These are phyloP conservation scores for Daldinia sp. DNA, from an alignment of 2,329 filamentous ascomycete species.

Conservation along the genomic window DNA sequence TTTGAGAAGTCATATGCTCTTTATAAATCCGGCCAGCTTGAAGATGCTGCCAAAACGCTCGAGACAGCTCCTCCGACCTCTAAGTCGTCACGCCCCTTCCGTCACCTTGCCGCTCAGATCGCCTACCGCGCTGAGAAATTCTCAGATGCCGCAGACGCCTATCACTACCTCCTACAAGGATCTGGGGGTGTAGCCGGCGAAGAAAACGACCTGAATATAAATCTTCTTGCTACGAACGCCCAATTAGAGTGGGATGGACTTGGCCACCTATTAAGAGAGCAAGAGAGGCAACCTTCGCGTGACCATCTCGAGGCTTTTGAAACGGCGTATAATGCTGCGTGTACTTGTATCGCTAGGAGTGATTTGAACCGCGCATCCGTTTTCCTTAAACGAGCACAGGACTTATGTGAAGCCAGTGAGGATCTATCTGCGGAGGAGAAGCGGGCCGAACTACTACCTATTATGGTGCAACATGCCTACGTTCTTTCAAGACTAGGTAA, in stretches of 20 bases:
- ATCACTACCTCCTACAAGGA: slow-evolving; percentile 63
- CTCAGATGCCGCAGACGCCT: slow-evolving; percentile 69
- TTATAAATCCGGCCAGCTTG: slow-evolving; percentile 78
- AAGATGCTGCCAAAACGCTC: slow-evolving; percentile 64
- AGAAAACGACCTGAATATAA: slow-evolving; percentile 79
- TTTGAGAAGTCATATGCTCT: slow-evolving; percentile 84
- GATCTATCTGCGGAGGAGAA: slow-evolving; percentile 79
- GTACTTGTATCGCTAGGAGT: slow-evolving; percentile 73
- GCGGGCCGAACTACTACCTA: slow-evolving; percentile 75
- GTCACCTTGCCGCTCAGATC: slow-evolving; percentile 69
- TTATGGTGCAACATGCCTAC: slow-evolving; percentile 79
- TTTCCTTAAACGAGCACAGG: slow-evolving; percentile 73
- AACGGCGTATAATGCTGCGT: slow-evolving; percentile 82
- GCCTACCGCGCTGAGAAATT: slow-evolving; percentile 81
- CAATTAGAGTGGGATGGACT: slow-evolving; percentile 75
- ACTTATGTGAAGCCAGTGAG: slow-evolving; percentile 76
- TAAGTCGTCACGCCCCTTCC: slow-evolving; percentile 48
- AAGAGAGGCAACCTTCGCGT: slow-evolving; percentile 63
- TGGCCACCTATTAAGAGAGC: slow-evolving; percentile 57
- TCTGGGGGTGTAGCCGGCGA: slow-evolving; percentile 62
- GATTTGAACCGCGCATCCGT: slow-evolving; percentile 71
- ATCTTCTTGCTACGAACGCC: slow-evolving; percentile 74
- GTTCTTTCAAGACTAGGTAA: slow-evolving; percentile 73
- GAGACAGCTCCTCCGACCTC: slow-evolving; percentile 45
- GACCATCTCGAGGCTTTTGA: slow-evolving; percentile 80